Percentiles rank a stretch among this genome's conserved stretches.
These are phyloP conservation scores for Trypanosoma theileri DNA, from an alignment of 208 protist species.

Conservation along the genomic window DNA sequence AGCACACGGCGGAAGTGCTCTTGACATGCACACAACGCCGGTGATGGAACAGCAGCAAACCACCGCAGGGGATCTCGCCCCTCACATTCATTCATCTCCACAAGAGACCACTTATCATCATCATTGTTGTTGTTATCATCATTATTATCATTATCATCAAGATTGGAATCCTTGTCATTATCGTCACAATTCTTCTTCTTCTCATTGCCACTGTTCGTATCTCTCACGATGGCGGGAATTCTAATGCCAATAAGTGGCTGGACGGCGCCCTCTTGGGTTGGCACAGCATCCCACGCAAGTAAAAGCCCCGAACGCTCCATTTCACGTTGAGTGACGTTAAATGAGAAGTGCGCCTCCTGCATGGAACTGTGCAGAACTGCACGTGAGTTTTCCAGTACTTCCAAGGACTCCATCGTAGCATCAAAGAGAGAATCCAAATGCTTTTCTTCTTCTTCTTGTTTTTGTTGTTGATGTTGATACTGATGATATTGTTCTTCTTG, in stretches of 20 bases:
- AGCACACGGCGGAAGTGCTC: constrained; percentile 44
- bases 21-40: constrained; percentile 47
- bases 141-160: background rate
- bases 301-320: constrained; percentile 58
- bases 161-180: background rate
- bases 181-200: background rate
- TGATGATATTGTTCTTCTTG: too few relatives aligned
- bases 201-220: background rate
- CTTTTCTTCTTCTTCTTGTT: background rate
- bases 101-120: constrained; percentile 3
- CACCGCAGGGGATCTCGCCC: constrained; percentile 21
- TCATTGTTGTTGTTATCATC: background rate
- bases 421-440: constrained; percentile 21
- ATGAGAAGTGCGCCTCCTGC: constrained; percentile 51
- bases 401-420: constrained; percentile 31
- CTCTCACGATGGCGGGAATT: background rate
- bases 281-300: constrained; percentile 53
- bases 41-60: constrained; percentile 24
- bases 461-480: too few relatives aligned
- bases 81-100: background rate
- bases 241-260: constrained; percentile 28
- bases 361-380: constrained; percentile 46
- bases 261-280: constrained; percentile 28
- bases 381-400: constrained; percentile 40
- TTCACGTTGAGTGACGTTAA: constrained; percentile 39